These are phyloP conservation scores for Neonectria ditissima DNA, from an alignment of 2,329 filamentous ascomycete genomes.

Conservation along the genomic window DNA sequence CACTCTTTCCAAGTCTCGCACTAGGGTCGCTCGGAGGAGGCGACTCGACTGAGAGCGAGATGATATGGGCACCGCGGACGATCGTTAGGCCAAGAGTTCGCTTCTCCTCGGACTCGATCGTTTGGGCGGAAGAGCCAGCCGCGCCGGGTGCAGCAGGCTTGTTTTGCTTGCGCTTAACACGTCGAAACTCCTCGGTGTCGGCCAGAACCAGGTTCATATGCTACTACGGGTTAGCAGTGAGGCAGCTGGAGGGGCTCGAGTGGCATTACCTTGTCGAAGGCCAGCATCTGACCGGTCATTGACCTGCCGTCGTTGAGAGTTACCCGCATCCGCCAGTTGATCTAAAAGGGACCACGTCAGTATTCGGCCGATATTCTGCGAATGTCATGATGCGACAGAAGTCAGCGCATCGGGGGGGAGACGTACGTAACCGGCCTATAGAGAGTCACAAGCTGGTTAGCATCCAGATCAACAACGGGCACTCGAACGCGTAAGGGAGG, in stretches of 20 bases:
- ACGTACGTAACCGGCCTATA: slow-evolving; percentile 79
- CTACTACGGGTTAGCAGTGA: slow-evolving; percentile 57
- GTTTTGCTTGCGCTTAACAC: slow-evolving; percentile 84
- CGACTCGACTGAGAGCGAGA: slow-evolving; percentile 94
- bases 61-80: slow-evolving; percentile 92
- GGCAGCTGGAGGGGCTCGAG: background rate
- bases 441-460: slow-evolving; percentile 66
- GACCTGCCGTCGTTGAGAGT: slow-evolving; percentile 95
- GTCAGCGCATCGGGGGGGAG: slow-evolving; percentile 34
- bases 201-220: slow-evolving; percentile 99
- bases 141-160: slow-evolving; percentile 76
- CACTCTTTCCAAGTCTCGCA: slow-evolving; percentile 83
- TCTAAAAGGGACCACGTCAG: slow-evolving; percentile 64
- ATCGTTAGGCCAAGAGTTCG: slow-evolving; percentile 96
- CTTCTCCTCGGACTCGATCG: slow-evolving; percentile 94
- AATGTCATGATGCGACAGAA: background rate
- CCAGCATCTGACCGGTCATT: slow-evolving; percentile 98
- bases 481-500: slow-evolving; percentile 39
- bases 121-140: slow-evolving; percentile 70
- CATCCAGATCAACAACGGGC: slow-evolving; percentile 61
- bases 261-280: slow-evolving; percentile 87
- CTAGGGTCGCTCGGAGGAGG: slow-evolving; percentile 95
- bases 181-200: slow-evolving; percentile 97
- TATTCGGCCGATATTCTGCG: slow-evolving; percentile 1
- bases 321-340: slow-evolving; percentile 99